Evolutionary conservation across 768 basidiomycete species (phyloP).

Genomic region (Rhizopogon sp.): DNA sequence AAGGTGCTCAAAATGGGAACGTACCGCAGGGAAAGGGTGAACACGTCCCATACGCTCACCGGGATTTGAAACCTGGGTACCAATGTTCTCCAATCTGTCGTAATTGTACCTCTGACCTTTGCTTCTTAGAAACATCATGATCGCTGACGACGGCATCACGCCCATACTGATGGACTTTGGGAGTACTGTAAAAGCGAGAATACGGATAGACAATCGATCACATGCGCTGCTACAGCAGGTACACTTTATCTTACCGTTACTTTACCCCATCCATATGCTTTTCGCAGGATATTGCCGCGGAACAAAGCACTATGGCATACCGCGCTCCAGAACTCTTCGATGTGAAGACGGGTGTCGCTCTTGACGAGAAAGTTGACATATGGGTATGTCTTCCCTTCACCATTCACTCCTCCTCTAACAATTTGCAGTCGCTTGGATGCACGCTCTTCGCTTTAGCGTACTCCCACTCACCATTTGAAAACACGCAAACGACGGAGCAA

Average conservation of each 20-base stretch:
- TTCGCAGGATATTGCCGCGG: conserved; percentile 83
- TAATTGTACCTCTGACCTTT: conserved; percentile 1
- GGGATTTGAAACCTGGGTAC: conserved; percentile 95
- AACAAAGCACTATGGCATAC: conserved; percentile 98
- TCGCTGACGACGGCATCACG: conserved; percentile 78
- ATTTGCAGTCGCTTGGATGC: conserved; percentile 82
- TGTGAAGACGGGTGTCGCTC: conserved; percentile 80
- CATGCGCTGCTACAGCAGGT: conserved; percentile 91
- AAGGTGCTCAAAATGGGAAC: conserved; percentile 33
- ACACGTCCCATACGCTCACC: conserved; percentile 87
- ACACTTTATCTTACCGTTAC: neutral
- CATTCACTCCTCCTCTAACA: neutral
- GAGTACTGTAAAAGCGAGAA: conserved; percentile 81
- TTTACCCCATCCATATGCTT: neutral
- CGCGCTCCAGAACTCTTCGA: conserved; percentile 97
- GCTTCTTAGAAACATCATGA: conserved; percentile 82
- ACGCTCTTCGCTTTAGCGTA: conserved; percentile 94
- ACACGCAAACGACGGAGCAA: conserved; percentile 84
- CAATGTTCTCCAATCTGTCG: conserved; percentile 20
- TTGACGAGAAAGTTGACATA: conserved; percentile 96
- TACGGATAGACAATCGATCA: conserved; percentile 74
- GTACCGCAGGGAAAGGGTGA: conserved; percentile 38
- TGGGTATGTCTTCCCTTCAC: conserved; percentile 62
- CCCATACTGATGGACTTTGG: conserved; percentile 99
- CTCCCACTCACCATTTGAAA: conserved; percentile 95